Conservation (phyloP, 1,139 yeast genomes). For the Blastobotrys proliferans region DNA sequence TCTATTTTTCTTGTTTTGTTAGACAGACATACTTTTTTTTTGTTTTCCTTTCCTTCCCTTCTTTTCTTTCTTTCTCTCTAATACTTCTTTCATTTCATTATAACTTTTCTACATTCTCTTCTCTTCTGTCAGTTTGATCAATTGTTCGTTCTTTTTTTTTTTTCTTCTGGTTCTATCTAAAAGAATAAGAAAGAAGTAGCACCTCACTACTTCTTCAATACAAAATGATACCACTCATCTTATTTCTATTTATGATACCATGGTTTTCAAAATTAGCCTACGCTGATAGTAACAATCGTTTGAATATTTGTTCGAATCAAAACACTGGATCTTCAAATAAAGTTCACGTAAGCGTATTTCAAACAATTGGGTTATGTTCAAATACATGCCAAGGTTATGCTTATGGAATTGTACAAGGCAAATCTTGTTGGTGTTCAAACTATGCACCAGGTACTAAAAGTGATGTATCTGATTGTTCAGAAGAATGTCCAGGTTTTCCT, state of each 20-base stretch:
- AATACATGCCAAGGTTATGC: conserved; percentile 50
- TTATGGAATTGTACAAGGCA: conserved; percentile 51
- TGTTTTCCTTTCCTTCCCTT: not conserved
- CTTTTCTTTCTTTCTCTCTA: conserved; percentile 5
- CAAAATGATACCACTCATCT: too few species aligned
- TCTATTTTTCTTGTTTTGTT: conserved; percentile 1
- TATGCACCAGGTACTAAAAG: conserved; percentile 42
- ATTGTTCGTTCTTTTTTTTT: not conserved
- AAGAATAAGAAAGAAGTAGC: not conserved
- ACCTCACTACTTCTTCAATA: too few species aligned
- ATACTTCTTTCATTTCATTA: not conserved
- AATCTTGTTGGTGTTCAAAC: conserved; percentile 61
- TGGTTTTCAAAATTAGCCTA: not conserved
- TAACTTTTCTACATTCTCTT: not conserved
- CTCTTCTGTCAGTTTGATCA: not conserved
- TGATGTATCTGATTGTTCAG: conserved; percentile 40
- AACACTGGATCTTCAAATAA: conserved; percentile 40
- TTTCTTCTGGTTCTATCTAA: not conserved
- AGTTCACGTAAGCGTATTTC: conserved; percentile 34
- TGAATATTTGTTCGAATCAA: conserved; percentile 43
- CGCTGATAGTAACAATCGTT: conserved; percentile 7
- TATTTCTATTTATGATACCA: conserved; percentile 1
- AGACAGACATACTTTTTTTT: not conserved
- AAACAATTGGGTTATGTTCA: conserved; percentile 55
- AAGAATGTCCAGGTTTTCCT: conserved; percentile 52